Conservation (phyloP, 108 stramenopile species). For the Fragilaria crotonensis region DNA sequence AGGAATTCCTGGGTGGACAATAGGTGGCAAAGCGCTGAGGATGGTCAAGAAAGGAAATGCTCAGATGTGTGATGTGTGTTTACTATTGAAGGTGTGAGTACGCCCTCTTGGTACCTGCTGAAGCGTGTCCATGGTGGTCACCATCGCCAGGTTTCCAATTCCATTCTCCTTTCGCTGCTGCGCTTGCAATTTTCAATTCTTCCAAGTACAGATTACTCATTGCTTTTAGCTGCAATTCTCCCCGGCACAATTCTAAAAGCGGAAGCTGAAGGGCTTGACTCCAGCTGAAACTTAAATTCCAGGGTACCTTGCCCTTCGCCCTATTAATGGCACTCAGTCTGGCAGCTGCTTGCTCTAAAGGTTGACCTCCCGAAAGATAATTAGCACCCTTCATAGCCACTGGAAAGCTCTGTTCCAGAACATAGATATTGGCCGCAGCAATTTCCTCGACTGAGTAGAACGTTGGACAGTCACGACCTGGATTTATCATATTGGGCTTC, state of each 20-base stretch:
- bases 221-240: conserved; percentile 36
- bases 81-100: no score
- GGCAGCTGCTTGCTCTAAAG: conserved; percentile 74
- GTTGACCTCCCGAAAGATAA: conserved; percentile 87
- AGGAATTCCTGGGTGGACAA: no score
- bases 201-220: conserved; percentile 55
- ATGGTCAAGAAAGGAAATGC: no score
- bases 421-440: conserved; percentile 69
- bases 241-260: conserved; percentile 65
- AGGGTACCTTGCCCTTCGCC: conserved; percentile 43
- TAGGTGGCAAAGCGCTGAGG: no score
- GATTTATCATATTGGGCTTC: conserved; percentile 87
- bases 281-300: conserved; percentile 72
- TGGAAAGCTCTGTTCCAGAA: conserved; percentile 78
- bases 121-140: no score
- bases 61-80: no score
- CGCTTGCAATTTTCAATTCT: conserved; percentile 45
- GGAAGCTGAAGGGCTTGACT: conserved; percentile 85
- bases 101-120: no score
- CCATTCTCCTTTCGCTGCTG: conserved; percentile 37
- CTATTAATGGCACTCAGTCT: conserved; percentile 79
- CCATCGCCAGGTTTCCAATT: no score
- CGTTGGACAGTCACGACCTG: conserved; percentile 63
- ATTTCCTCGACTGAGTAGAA: conserved; percentile 65
- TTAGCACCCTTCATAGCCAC: conserved; percentile 81